Evolutionary conservation across 2,329 filamentous ascomycete genomes (phyloP).

Genomic region (Xylariomycetidae sp.): DNA sequence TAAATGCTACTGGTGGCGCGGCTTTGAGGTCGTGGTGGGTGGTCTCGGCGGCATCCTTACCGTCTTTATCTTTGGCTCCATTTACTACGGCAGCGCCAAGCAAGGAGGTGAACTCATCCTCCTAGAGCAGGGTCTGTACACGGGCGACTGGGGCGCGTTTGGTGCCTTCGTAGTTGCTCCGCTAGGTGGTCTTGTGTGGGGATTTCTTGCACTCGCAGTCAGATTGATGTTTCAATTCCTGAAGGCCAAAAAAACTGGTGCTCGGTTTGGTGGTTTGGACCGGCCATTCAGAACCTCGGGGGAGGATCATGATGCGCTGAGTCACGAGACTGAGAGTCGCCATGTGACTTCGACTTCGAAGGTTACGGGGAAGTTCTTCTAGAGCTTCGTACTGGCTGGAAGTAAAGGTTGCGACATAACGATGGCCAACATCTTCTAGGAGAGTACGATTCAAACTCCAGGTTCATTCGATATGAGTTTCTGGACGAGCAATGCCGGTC

Average conservation of each 20-base stretch:
- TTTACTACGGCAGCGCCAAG: slow-evolving; percentile 67
- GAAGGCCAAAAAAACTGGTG: slow-evolving; percentile 52
- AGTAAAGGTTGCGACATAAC: too few species aligned
- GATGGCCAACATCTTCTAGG: too few species aligned
- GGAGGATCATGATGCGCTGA: slow-evolving; percentile 19
- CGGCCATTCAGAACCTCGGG: slow-evolving; percentile 32
- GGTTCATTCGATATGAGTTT: too few species aligned
- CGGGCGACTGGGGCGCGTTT: slow-evolving; percentile 75
- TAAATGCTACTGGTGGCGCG: slow-evolving; percentile 66
- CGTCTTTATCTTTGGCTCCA: slow-evolving; percentile 75
- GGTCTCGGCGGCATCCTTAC: slow-evolving; percentile 73
- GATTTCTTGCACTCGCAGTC: slow-evolving; percentile 55
- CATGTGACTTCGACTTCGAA: slow-evolving; percentile 32
- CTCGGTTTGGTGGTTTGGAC: slow-evolving; percentile 64
- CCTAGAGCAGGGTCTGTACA: slow-evolving; percentile 69
- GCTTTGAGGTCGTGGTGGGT: slow-evolving; percentile 75
- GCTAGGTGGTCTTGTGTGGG: slow-evolving; percentile 69
- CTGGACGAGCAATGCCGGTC: too few species aligned
- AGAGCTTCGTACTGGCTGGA: too few species aligned
- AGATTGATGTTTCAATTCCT: slow-evolving; percentile 57
- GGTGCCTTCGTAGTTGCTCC: slow-evolving; percentile 79
- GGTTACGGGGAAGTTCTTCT: slow-evolving; percentile 51
- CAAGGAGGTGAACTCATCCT: slow-evolving; percentile 65
- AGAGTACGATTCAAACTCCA: too few species aligned
- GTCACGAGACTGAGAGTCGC: slow-evolving; percentile 21